Percentiles rank a stretch among this genome's conserved stretches.
Conservation (phyloP, 495 filamentous ascomycete genomes). For the Hypoxylon subgilvum region DNA sequence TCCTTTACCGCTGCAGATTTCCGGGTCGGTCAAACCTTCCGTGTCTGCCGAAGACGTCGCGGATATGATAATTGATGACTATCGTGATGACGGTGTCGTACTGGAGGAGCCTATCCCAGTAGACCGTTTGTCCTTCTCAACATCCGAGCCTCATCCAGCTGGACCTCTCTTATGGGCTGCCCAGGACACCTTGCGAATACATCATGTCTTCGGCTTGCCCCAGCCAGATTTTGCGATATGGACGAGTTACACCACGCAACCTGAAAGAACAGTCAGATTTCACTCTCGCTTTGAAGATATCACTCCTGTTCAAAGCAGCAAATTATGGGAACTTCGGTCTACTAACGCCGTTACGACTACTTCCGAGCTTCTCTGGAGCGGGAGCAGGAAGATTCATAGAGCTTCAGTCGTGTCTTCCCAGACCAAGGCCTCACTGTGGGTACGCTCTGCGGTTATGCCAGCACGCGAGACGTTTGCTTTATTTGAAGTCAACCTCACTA, state of each 20-base stretch:
- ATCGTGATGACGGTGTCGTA: slow-evolving; percentile 31
- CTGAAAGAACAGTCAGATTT: slow-evolving; percentile 9
- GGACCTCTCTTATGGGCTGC: slow-evolving; percentile 29
- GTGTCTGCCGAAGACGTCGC: slow-evolving; percentile 36
- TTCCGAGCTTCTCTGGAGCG: slow-evolving; percentile 24
- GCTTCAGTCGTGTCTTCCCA: not conserved
- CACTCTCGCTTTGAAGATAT: slow-evolving; percentile 18
- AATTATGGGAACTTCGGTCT: slow-evolving; percentile 32
- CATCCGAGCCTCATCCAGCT: not conserved
- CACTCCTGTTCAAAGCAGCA: slow-evolving; percentile 36
- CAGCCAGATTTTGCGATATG: slow-evolving; percentile 38
- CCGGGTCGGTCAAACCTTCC: slow-evolving; percentile 8
- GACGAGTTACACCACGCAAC: slow-evolving; percentile 31
- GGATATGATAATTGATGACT: slow-evolving; percentile 44
- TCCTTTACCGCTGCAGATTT: slow-evolving; percentile 29
- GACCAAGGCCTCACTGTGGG: slow-evolving; percentile 22
- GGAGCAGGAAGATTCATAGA: slow-evolving; percentile 16
- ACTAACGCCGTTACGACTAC: slow-evolving; percentile 10
- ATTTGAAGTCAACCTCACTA: slow-evolving; percentile 20
- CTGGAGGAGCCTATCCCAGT: slow-evolving; percentile 32
- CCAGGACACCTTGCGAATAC: not conserved
- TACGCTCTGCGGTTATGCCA: not conserved
- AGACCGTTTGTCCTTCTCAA: not conserved
- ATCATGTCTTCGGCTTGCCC: slow-evolving; percentile 25
- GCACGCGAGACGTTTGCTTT: slow-evolving; percentile 10